Evolutionary conservation across 805 yeast species (phyloP), one percentile per base, ranked within the genome.

Genomic region (Ogataea nakhonphanomensis): DNA sequence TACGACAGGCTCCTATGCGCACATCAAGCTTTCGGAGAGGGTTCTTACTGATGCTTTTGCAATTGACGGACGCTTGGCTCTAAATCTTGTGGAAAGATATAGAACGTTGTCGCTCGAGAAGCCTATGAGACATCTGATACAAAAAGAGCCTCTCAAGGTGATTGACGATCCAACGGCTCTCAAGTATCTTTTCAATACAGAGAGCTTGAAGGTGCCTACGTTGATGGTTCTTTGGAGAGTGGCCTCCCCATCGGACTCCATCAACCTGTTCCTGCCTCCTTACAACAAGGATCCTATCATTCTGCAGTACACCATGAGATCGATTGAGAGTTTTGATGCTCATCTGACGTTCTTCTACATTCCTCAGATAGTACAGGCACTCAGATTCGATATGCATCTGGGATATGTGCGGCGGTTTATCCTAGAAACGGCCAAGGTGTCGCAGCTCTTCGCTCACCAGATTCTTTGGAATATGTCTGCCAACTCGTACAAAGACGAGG

Each of bases 391-490:
- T 59, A 29, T 42, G 21, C 63, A 64, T 8, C 68, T 76, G 32
- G 98, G 97, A 1, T 90, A 88, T 53, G 95, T 91, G 32, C 88
- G 86, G 52, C 74, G 88, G 51, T 87, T 85, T 58, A 89, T 93
- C 48, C 66, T 91, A 41, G 98, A 93, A 59, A 87, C 97, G 1
- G 97, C 95, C 1, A 81, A 84, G 57, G 86, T 89, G 10, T 82
- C 93, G 21, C 95, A 86, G 50, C 69, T 91, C 46, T 93, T 93
- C 70, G 90, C 98, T 0, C 99, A 93, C 62, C 99, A 93, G 64
- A 90, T 93, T 49, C 88, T 93, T 40, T 93, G 99, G 99, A 93
- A 93, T 57, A 88, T 93, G 85, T 65, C 84, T 55, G 98, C 99
- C 1, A 93, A 95, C 58, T 78, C 89, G 46, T 93, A 76, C 63